These are phyloP conservation scores for Tanozyma kutaoensis DNA, from an alignment of 805 yeast species.

Conservation along the genomic window DNA sequence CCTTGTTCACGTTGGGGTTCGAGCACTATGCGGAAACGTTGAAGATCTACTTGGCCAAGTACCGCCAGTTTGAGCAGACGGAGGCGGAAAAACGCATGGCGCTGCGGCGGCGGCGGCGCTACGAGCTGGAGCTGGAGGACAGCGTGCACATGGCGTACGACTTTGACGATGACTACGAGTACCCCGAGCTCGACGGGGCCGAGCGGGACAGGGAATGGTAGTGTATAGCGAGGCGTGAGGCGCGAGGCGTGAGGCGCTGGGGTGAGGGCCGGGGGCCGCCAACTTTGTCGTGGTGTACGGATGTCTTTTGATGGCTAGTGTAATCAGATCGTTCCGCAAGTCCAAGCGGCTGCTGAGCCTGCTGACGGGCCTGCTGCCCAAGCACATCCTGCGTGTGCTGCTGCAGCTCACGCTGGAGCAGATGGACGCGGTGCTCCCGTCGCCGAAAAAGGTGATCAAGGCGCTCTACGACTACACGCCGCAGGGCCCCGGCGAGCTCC, in stretches of 20 bases:
- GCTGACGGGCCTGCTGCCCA: conserved; percentile 13
- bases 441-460: conserved; percentile 74
- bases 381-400: conserved; percentile 19
- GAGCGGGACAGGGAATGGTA: neutral
- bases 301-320: neutral
- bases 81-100: neutral
- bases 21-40: conserved; percentile 60
- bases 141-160: neutral
- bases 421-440: conserved; percentile 15
- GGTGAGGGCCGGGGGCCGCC: neutral
- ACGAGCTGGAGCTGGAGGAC: neutral
- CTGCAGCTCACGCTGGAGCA: conserved; percentile 7
- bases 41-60: conserved; percentile 55
- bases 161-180: neutral
- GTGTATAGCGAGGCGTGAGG: neutral
- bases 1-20: conserved; percentile 53
- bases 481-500: conserved; percentile 69
- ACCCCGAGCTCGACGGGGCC: neutral
- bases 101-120: conserved; percentile 1
- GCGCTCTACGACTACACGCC: conserved; percentile 71
- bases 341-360: conserved; percentile 3
- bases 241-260: neutral
- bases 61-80: conserved; percentile 25
- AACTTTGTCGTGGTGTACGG: neutral
- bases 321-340: conserved; percentile 1